Conservation (phyloP, 441 rosid species). For the Erodium moschatum region DNA sequence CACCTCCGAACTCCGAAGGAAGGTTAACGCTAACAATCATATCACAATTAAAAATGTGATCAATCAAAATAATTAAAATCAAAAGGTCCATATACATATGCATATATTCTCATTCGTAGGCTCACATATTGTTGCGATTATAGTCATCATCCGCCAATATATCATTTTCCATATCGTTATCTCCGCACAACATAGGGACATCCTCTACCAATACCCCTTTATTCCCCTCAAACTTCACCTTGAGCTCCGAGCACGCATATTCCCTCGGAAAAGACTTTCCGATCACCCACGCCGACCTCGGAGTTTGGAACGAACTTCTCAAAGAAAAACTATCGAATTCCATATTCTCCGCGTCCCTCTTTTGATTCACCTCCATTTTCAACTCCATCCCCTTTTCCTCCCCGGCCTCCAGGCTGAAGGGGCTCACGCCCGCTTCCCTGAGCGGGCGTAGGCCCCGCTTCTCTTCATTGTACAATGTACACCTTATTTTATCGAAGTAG, state of each 20-base stretch:
- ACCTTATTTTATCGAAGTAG: not conserved
- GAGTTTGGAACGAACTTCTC: not conserved
- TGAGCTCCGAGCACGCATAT: not conserved
- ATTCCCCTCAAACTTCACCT: conserved; percentile 1
- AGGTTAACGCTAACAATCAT: too few relatives aligned
- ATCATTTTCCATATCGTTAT: not conserved
- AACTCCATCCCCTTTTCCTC: not conserved
- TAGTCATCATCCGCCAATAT: not conserved
- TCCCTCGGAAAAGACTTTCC: not conserved
- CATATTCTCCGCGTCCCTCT: not conserved
- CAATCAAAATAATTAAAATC: too few relatives aligned
- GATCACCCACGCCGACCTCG: not conserved
- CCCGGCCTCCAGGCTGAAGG: not conserved
- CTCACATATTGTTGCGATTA: not conserved
- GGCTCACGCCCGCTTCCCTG: not conserved
- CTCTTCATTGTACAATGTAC: not conserved
- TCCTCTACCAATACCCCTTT: not conserved
- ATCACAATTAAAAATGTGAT: too few relatives aligned
- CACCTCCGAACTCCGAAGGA: too few relatives aligned
- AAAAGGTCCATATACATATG: not conserved
- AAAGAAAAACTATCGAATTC: not conserved
- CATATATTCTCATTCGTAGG: not conserved
- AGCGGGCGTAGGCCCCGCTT: not conserved
- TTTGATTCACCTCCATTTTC: not conserved
- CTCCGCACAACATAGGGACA: not conserved